A percentile compares a stretch with the other conserved stretches of the same genome.
Conservation (phyloP, 2,329 filamentous ascomycete species). For the Colletotrichum sp. region DNA sequence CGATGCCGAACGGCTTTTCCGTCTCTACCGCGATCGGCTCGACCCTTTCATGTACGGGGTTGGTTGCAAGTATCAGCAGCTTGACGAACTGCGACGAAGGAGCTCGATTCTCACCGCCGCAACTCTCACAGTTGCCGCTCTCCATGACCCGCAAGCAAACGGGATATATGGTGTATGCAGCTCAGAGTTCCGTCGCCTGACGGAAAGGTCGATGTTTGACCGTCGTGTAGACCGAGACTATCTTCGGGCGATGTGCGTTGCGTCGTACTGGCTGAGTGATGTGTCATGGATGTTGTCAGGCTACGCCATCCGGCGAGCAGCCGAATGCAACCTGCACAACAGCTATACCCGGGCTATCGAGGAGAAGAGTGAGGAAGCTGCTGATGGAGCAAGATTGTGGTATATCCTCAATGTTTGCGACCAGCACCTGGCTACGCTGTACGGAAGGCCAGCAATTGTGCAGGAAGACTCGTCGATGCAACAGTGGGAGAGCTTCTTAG, state of each 20-base stretch:
- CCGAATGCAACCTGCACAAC: constrained; percentile 50
- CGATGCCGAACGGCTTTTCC: constrained; percentile 57
- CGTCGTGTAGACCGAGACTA: constrained; percentile 48
- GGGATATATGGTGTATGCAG: constrained; percentile 58
- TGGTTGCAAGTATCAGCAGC: constrained; percentile 52
- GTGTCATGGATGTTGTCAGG: constrained; percentile 68
- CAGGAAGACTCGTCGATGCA: constrained; percentile 63
- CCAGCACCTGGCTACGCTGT: constrained; percentile 65
- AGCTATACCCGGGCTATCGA: constrained; percentile 44
- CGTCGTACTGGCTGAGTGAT: constrained; percentile 67
- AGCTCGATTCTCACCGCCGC: constrained; percentile 61
- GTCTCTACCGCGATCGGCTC: constrained; percentile 53
- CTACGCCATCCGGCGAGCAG: constrained; percentile 53
- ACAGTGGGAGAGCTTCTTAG: constrained; percentile 62
- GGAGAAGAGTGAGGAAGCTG: constrained; percentile 45
- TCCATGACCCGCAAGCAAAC: constrained; percentile 60
- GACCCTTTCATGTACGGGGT: constrained; percentile 57
- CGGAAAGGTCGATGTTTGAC: constrained; percentile 48
- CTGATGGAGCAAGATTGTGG: constrained; percentile 64
- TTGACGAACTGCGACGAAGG: constrained; percentile 57
- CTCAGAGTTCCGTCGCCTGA: constrained; percentile 58
- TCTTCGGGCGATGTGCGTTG: constrained; percentile 64
- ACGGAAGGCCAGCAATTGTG: constrained; percentile 63
- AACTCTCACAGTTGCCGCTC: constrained; percentile 61
- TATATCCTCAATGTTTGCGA: constrained; percentile 67